These are phyloP conservation scores for Taiwanofungus camphoratus DNA, from an alignment of 1,284 basidiomycete species.

Conservation along the genomic window DNA sequence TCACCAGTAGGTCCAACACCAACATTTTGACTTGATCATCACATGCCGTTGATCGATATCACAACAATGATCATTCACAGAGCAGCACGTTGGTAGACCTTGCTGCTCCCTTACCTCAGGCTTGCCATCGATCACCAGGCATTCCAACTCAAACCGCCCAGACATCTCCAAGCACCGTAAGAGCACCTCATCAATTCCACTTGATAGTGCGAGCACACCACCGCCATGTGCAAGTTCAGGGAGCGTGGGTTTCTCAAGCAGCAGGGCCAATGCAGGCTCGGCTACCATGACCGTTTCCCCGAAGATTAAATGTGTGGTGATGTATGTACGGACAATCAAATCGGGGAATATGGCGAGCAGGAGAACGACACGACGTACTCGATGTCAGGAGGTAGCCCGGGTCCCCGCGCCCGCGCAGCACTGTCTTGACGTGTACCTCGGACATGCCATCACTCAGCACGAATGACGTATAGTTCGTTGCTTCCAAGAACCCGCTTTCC, in stretches of 20 bases:
- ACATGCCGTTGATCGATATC: no score
- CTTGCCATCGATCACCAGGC: no score
- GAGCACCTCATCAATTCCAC: constrained; percentile 70
- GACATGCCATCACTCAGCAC: constrained; percentile 35
- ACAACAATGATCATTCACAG: no score
- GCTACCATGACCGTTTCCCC: constrained; percentile 67
- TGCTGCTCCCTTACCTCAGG: no score
- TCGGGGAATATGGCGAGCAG: not conserved
- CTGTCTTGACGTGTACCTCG: constrained; percentile 53
- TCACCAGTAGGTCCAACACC: no score
- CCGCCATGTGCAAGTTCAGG: constrained; percentile 55
- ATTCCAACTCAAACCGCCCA: constrained; percentile 51
- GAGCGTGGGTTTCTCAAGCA: constrained; percentile 46
- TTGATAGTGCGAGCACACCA: constrained; percentile 75
- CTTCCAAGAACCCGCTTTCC: constrained; percentile 49
- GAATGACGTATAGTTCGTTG: constrained; percentile 53
- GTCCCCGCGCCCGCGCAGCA: constrained; percentile 64
- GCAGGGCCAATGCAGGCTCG: constrained; percentile 69
- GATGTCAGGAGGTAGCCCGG: constrained; percentile 73
- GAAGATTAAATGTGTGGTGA: constrained; percentile 1
- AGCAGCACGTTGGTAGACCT: no score
- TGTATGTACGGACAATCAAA: constrained; percentile 1
- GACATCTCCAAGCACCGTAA: constrained; percentile 57
- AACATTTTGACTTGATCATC: no score
- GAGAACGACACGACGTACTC: constrained; percentile 33